Evolutionary conservation across 768 basidiomycete genomes (phyloP).

Genomic region (Psilocybe cubensis): DNA sequence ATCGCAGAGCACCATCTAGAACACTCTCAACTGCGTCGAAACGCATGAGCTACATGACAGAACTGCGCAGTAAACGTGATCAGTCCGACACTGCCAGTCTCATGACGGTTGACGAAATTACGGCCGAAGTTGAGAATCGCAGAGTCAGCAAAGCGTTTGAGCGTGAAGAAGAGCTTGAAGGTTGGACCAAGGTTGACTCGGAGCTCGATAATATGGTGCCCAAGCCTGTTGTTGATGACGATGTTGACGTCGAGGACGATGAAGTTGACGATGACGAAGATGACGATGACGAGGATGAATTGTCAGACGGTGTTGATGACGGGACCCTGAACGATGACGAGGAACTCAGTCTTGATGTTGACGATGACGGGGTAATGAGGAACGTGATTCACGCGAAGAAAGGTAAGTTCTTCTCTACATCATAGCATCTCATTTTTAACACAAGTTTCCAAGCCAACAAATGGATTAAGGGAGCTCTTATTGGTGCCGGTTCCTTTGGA

Average conservation of each 20-base stretch:
- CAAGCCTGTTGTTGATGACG: conserved; percentile 36
- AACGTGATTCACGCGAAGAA: conserved; percentile 33
- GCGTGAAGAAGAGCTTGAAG: conserved; percentile 52
- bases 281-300: conserved; percentile 46
- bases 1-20: conserved; percentile 42
- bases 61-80: conserved; percentile 81
- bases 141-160: conserved; percentile 53
- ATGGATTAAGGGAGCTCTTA: conserved; percentile 97
- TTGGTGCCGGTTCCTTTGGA: conserved; percentile 93
- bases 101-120: conserved; percentile 97
- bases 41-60: conserved; percentile 82
- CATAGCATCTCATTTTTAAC: neutral
- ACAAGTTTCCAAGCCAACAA: conserved; percentile 63
- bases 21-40: conserved; percentile 56
- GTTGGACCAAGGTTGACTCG: conserved; percentile 75
- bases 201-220: conserved; percentile 39
- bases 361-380: conserved; percentile 42
- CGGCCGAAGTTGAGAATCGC: conserved; percentile 87
- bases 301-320: conserved; percentile 47
- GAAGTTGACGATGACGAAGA: conserved; percentile 43
- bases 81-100: conserved; percentile 88
- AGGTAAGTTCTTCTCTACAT: conserved; percentile 15
- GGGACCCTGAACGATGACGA: conserved; percentile 52
- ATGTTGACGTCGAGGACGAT: conserved; percentile 27
- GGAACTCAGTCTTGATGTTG: conserved; percentile 32